Conservation (phyloP, 805 yeast species). For the Starmerella asiatica region DNA sequence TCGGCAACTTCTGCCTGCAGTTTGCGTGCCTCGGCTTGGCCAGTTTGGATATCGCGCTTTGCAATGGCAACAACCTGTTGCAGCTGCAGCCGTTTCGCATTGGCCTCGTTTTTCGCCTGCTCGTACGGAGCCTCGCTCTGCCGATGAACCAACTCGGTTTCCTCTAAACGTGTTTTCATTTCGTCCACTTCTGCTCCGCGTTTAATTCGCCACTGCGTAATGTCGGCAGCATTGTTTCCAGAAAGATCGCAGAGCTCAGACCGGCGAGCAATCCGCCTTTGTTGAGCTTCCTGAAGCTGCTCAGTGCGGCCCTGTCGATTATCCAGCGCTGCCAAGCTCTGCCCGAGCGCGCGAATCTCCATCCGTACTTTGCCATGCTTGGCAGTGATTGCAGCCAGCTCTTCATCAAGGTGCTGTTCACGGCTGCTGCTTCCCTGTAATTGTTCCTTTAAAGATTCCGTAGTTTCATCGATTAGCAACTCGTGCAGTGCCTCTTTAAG, state of each 20-base stretch:
- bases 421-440: slow-evolving; percentile 4
- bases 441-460: slow-evolving; percentile 2
- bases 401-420: slow-evolving; percentile 1
- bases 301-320: slow-evolving; percentile 14
- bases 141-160: slow-evolving; percentile 17
- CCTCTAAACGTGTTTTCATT: too few species aligned
- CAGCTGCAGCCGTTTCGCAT: slow-evolving; percentile 19
- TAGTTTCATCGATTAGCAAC: slow-evolving; percentile 24
- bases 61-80: slow-evolving; percentile 16
- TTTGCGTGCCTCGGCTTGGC: not conserved
- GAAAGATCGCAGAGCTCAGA: not conserved
- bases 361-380: slow-evolving; percentile 23
- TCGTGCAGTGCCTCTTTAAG: not conserved
- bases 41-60: slow-evolving; percentile 1
- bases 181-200: not conserved
- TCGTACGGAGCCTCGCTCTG: too few species aligned
- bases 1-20: not conserved
- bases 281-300: slow-evolving; percentile 9
- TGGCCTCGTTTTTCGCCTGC: too few species aligned
- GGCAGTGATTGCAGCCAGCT: slow-evolving; percentile 24
- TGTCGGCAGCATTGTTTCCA: not conserved
- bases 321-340: slow-evolving; percentile 2
- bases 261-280: not conserved
- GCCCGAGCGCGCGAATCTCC: slow-evolving; percentile 2
- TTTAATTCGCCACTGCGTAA: slow-evolving; percentile 1